A percentile compares a stretch with the other conserved stretches of the same genome.
These are phyloP conservation scores for Helicostylum pulchrum DNA, from an alignment of 192 early-diverging fungal species.

Conservation along the genomic window DNA sequence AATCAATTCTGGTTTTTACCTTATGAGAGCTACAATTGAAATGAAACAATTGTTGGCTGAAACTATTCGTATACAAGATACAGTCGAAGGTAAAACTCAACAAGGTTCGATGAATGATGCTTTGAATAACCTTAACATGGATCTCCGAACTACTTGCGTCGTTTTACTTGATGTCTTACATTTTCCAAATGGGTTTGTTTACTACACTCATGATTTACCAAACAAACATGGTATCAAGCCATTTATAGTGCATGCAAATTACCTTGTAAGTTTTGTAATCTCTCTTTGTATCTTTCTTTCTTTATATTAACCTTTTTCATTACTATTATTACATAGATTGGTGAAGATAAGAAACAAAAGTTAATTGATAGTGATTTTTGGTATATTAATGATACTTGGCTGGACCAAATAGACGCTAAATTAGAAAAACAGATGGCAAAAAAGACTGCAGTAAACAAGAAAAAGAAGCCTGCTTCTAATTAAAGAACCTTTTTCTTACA, in stretches of 20 bases:
- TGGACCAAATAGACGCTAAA: constrained; percentile 12
- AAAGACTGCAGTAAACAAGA: constrained; percentile 1
- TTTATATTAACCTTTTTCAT: constrained; percentile 6
- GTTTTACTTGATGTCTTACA: constrained; percentile 23
- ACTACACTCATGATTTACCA: constrained; percentile 16
- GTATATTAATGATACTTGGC: constrained; percentile 16
- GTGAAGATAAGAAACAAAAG: constrained; percentile 19
- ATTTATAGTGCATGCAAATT: constrained; percentile 31
- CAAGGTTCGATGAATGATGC: constrained; percentile 28
- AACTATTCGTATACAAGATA: constrained; percentile 26
- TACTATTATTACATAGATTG: constrained; percentile 8
- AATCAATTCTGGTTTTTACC: constrained; percentile 27
- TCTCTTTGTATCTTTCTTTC: neutral
- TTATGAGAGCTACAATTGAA: constrained; percentile 26
- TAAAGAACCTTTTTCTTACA: neutral
- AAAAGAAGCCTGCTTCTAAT: neutral
- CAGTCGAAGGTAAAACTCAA: constrained; percentile 10
- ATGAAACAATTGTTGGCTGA: constrained; percentile 19
- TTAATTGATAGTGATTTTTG: constrained; percentile 15
- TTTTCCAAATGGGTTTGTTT: constrained; percentile 28
- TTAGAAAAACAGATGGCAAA: constrained; percentile 7
- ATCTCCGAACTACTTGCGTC: constrained; percentile 10
- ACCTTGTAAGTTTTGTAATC: constrained; percentile 19
- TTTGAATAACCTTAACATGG: constrained; percentile 5
- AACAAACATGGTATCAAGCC: constrained; percentile 9